A percentile compares a stretch with the other conserved stretches of the same genome.
Conservation (phyloP, 768 basidiomycete species). For the Lentinula sp. region DNA sequence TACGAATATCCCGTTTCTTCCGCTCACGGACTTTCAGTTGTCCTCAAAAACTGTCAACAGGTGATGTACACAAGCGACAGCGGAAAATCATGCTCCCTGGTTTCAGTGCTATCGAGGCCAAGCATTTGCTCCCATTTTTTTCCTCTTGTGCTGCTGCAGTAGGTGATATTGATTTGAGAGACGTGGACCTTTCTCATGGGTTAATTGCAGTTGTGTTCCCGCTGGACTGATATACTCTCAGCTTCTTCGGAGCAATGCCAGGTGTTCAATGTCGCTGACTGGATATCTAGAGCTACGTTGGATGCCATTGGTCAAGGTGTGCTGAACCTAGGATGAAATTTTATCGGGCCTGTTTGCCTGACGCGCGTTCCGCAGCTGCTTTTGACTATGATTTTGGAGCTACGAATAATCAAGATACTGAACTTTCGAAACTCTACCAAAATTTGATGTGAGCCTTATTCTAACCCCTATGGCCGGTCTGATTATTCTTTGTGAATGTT, state of each 20-base stretch:
- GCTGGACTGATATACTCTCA: slow-evolving; percentile 22
- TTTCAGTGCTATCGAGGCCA: slow-evolving; percentile 21
- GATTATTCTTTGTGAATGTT: neutral
- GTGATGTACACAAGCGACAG: slow-evolving; percentile 21
- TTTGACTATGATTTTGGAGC: slow-evolving; percentile 40
- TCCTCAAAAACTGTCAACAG: neutral
- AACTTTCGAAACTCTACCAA: slow-evolving; percentile 28
- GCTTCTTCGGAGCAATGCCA: slow-evolving; percentile 4
- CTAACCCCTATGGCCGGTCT: neutral
- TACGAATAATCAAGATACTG: slow-evolving; percentile 29
- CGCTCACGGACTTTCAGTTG: slow-evolving; percentile 8
- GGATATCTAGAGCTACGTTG: slow-evolving; percentile 27
- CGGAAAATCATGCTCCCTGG: slow-evolving; percentile 29
- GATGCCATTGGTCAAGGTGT: slow-evolving; percentile 33
- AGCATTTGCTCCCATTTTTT: slow-evolving; percentile 24
- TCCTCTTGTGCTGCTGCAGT: slow-evolving; percentile 20
- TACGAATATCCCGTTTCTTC: neutral
- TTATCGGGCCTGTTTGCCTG: slow-evolving; percentile 5
- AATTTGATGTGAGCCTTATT: slow-evolving; percentile 26
- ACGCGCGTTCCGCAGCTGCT: slow-evolving; percentile 10
- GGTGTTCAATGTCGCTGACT: slow-evolving; percentile 20
- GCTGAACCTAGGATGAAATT: neutral
- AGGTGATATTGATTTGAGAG: neutral
- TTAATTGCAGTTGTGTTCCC: slow-evolving; percentile 15
- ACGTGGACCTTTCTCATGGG: neutral